phyloP scores from a whole-genome alignment of 176 grass and related monocot species.

The Ampelocalamus luodianensis region DNA sequence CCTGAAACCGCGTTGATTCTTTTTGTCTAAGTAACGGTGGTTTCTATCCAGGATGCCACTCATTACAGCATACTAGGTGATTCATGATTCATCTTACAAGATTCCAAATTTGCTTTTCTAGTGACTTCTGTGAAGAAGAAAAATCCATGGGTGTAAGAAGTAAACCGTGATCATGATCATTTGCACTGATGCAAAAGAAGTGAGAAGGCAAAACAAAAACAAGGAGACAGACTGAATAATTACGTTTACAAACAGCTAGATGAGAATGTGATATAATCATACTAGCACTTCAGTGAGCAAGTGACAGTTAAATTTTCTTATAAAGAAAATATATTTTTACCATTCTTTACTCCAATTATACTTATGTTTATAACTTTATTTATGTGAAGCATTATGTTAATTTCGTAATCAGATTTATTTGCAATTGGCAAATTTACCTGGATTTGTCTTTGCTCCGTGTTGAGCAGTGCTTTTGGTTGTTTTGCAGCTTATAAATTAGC shows the following conservation, averaged over 20 bases:
- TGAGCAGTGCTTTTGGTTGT: slow-evolving; percentile 5
- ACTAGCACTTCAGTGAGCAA: background rate
- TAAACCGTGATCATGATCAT: background rate
- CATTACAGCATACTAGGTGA: background rate
- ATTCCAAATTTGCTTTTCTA: slow-evolving; percentile 11
- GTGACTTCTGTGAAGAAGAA: background rate
- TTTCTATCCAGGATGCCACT: slow-evolving; percentile 38
- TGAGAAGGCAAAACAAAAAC: background rate
- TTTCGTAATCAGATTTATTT: background rate
- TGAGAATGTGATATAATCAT: slow-evolving; percentile 2
- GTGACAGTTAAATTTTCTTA: background rate
- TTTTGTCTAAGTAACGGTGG: slow-evolving; percentile 24
- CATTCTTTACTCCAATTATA: background rate
- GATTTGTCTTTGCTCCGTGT: slow-evolving; percentile 5
- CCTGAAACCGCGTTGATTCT: background rate
- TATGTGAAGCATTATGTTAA: background rate
- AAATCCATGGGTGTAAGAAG: background rate
- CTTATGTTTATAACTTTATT: background rate
- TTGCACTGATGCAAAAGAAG: background rate
- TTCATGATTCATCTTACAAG: slow-evolving; percentile 24
- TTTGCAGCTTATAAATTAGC: background rate
- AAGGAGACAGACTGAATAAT: background rate
- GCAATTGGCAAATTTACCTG: background rate
- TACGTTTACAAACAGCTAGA: background rate
- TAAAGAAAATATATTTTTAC: background rate